A percentile compares a stretch with the other conserved stretches of the same genome.
Evolutionary conservation across 1,284 basidiomycete species (phyloP).

Genomic region (Ganoderma resinaceum): DNA sequence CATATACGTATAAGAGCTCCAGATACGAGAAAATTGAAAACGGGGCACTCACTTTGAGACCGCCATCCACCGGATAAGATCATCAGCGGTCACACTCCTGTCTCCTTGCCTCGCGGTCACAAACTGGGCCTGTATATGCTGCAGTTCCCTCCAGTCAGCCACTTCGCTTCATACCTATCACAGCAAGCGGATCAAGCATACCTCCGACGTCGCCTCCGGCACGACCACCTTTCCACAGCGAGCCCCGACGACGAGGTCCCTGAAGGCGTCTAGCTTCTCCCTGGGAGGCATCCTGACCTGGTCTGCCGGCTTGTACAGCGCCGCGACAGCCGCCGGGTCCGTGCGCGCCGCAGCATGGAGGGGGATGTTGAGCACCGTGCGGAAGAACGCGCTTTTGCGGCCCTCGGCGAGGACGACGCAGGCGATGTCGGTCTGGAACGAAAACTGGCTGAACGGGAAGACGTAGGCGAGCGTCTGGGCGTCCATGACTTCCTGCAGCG

Average conservation of each 20-base stretch:
- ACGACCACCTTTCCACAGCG: conserved; percentile 54
- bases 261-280: conserved; percentile 58
- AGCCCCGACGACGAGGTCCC: conserved; percentile 61
- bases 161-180: neutral
- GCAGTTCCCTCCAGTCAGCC: neutral
- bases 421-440: conserved; percentile 78
- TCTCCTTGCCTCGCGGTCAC: conserved; percentile 63
- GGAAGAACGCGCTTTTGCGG: conserved; percentile 70
- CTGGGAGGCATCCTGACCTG: conserved; percentile 51
- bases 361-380: conserved; percentile 64
- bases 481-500: conserved; percentile 73
- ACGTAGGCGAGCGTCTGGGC: conserved; percentile 78
- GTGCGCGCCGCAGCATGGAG: conserved; percentile 40
- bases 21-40: neutral
- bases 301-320: conserved; percentile 56
- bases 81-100: conserved; percentile 57
- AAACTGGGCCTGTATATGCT: conserved; percentile 82
- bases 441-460: conserved; percentile 82
- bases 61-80: conserved; percentile 68
- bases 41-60: conserved; percentile 61
- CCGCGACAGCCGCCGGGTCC: conserved; percentile 20
- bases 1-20: conserved; percentile 1
- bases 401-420: conserved; percentile 75
- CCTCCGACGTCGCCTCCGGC: conserved; percentile 61
- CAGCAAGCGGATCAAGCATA: conserved; percentile 33